These are phyloP conservation scores for Mollisia scopiformis DNA, from an alignment of 2,329 filamentous ascomycete genomes.

Conservation along the genomic window DNA sequence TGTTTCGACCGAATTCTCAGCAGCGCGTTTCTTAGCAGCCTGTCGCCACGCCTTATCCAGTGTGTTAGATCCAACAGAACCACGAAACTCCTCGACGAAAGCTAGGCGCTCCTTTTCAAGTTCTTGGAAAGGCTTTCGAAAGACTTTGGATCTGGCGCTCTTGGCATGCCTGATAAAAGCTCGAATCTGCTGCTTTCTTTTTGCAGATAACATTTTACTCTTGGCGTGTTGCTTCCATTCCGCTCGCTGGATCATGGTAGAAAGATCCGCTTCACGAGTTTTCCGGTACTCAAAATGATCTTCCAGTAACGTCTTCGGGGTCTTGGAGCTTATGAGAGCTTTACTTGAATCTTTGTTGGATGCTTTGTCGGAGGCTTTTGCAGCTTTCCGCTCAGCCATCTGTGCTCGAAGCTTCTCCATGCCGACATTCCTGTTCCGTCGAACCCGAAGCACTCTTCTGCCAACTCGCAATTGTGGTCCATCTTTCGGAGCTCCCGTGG, in stretches of 20 bases:
- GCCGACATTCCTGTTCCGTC: conserved; percentile 19
- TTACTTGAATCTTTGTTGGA: conserved; percentile 20
- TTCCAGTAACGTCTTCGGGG: conserved; percentile 6
- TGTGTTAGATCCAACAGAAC: not conserved
- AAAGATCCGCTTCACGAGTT: not conserved
- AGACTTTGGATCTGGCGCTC: conserved; percentile 35
- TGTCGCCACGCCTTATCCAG: not conserved
- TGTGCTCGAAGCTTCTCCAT: conserved; percentile 29
- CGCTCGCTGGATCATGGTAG: conserved; percentile 27
- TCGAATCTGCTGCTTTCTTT: conserved; percentile 76
- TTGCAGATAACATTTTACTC: conserved; percentile 55
- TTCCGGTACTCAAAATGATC: conserved; percentile 6
- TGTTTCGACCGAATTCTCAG: not conserved
- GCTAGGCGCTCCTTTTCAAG: conserved; percentile 43
- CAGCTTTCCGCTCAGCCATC: conserved; percentile 13
- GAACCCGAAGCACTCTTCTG: conserved; percentile 18
- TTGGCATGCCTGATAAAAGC: conserved; percentile 52
- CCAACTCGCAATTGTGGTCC: conserved; percentile 26
- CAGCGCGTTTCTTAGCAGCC: not conserved
- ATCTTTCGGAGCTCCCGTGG: conserved; percentile 76
- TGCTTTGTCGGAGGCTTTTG: conserved; percentile 26
- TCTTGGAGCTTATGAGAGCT: not conserved
- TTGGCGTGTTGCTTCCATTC: conserved; percentile 30
- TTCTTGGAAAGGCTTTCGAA: conserved; percentile 52
- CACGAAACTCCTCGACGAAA: conserved; percentile 40